A percentile compares a stretch with the other conserved stretches of the same genome.
Evolutionary conservation across 148 eudicot genomes (phyloP).

Genomic region (Fagopyrum homotropicum): DNA sequence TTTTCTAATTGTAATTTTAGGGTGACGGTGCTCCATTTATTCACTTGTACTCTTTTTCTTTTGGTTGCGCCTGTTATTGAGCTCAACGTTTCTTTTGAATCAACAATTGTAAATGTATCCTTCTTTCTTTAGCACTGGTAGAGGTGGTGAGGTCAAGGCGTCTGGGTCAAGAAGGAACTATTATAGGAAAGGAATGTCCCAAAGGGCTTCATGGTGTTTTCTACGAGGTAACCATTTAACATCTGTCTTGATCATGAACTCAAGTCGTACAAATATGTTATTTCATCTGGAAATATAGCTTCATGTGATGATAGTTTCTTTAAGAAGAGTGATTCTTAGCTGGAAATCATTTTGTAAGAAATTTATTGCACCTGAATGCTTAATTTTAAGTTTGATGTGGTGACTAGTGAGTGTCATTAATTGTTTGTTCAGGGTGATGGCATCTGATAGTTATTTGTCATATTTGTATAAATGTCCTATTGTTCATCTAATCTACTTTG

Average conservation of each 20-base stretch:
- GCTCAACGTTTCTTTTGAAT: neutral
- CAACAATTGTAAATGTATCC: neutral
- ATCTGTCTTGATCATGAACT: neutral
- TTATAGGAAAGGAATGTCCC: conserved; percentile 88
- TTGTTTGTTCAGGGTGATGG: neutral
- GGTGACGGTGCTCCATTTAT: neutral
- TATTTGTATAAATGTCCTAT: neutral
- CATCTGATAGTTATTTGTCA: neutral
- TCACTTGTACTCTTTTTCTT: neutral
- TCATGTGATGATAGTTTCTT: neutral
- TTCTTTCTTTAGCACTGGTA: conserved; percentile 19
- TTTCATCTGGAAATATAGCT: neutral
- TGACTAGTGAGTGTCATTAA: neutral
- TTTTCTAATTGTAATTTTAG: neutral
- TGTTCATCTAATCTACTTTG: neutral
- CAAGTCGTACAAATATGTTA: neutral
- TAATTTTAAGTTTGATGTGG: neutral
- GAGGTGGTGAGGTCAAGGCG: conserved; percentile 85
- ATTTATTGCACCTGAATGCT: neutral
- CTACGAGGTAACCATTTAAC: conserved; percentile 50
- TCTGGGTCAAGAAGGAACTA: conserved; percentile 79
- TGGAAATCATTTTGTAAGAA: neutral
- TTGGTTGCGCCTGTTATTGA: neutral
- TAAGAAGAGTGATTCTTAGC: neutral
- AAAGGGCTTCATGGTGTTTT: conserved; percentile 86